Percentiles rank a stretch among this genome's conserved stretches.
phyloP scores from a whole-genome alignment of 768 basidiomycete genomes.

The Podaxis sp. region DNA sequence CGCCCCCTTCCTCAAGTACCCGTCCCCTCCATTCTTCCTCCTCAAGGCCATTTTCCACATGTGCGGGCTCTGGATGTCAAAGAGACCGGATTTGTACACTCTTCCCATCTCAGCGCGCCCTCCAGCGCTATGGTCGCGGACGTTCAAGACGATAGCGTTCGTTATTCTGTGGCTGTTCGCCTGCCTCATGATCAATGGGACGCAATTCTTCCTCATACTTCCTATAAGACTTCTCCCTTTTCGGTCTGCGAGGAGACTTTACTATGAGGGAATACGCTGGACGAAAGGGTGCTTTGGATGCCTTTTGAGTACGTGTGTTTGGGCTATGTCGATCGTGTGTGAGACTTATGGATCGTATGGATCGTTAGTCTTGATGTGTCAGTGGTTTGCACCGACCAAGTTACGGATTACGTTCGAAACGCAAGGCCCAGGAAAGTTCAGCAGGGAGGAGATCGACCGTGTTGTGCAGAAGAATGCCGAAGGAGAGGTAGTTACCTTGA shows the following conservation, averaged over 20 bases:
- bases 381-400: conserved; percentile 79
- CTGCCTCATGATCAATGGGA: conserved; percentile 65
- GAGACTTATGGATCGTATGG: neutral
- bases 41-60: neutral
- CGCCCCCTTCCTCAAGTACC: conserved; percentile 7
- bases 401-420: conserved; percentile 73
- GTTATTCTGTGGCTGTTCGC: conserved; percentile 57
- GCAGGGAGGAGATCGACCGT: conserved; percentile 52
- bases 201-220: conserved; percentile 71
- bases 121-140: conserved; percentile 50
- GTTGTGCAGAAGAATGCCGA: conserved; percentile 54
- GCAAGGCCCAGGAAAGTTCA: conserved; percentile 62
- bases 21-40: conserved; percentile 14
- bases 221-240: conserved; percentile 68
- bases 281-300: conserved; percentile 83
- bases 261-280: conserved; percentile 69
- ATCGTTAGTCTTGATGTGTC: conserved; percentile 66
- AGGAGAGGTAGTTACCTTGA: conserved; percentile 59
- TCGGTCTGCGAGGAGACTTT: conserved; percentile 49
- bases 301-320: conserved; percentile 59
- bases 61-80: conserved; percentile 19
- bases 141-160: conserved; percentile 49
- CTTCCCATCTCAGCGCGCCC: conserved; percentile 56
- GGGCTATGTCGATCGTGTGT: neutral
- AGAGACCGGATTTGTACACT: conserved; percentile 30